Evolutionary conservation across 768 basidiomycete species (phyloP).

Genomic region (Leccinellum albellum): DNA sequence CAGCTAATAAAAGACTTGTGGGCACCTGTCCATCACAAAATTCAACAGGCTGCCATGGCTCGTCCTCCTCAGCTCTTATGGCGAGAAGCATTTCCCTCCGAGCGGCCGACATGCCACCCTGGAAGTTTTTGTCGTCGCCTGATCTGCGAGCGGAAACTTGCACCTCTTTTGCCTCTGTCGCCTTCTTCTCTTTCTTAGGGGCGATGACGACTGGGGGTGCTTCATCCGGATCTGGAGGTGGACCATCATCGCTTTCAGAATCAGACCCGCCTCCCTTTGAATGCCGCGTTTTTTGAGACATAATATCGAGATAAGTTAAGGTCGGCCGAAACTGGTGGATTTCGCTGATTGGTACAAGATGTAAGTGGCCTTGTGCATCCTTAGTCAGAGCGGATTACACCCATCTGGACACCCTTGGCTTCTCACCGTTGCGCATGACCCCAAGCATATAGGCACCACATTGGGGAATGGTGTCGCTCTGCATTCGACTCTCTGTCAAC

Average conservation of each 20-base stretch:
- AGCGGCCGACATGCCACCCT: slow-evolving; percentile 64
- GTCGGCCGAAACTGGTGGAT: slow-evolving; percentile 82
- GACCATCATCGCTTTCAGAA: slow-evolving; percentile 75
- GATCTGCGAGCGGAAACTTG: slow-evolving; percentile 70
- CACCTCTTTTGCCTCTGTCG: slow-evolving; percentile 66
- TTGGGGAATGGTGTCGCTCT: slow-evolving; percentile 67
- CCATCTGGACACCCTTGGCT: not conserved
- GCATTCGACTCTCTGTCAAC: slow-evolving; percentile 65
- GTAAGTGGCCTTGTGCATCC: slow-evolving; percentile 52
- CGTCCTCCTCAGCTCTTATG: slow-evolving; percentile 76
- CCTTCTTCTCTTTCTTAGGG: slow-evolving; percentile 56
- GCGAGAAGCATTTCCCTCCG: slow-evolving; percentile 73
- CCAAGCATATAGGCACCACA: slow-evolving; percentile 73
- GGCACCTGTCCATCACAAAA: slow-evolving; percentile 65
- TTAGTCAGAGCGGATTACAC: slow-evolving; percentile 9
- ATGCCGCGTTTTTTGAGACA: slow-evolving; percentile 61
- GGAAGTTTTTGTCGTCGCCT: slow-evolving; percentile 57
- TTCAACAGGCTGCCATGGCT: slow-evolving; percentile 65
- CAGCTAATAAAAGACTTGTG: not conserved
- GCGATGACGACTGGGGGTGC: slow-evolving; percentile 38
- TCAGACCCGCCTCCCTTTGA: slow-evolving; percentile 47
- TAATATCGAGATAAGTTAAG: slow-evolving; percentile 72
- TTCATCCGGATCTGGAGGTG: slow-evolving; percentile 79
- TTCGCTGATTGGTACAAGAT: slow-evolving; percentile 75
- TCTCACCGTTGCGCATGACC: slow-evolving; percentile 64